Evolutionary conservation across 208 protist genomes (phyloP), one percentile per base, ranked within the genome.

Genomic region (Trichomonas tenax): DNA sequence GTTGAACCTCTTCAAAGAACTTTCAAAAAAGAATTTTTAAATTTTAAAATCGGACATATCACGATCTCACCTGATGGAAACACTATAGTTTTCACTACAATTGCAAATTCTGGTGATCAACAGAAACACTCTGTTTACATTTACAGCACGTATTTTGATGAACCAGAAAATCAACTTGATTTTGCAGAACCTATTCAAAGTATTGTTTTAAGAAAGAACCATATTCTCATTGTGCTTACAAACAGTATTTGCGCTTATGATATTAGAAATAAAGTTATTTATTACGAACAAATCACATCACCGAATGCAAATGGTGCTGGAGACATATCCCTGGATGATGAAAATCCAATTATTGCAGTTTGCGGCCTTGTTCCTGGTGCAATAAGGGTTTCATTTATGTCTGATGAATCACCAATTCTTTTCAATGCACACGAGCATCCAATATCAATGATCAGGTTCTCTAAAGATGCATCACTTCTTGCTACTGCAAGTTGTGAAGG

Each of bases 21-120:
- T 49, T 93, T 51, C n/a, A 93, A 93, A 38, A 93, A 93, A 93
- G 86, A 93, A 17, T 93, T 93, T 93, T 48, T 93, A 34, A 93
- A 93, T 58, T 51, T 93, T 58, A 93, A 48, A 48, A 41, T 93
- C 10, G 44, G 15, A 58, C 45, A 44, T 51, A 93, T 93, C 15
- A 48, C 86, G 0, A 93, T 44, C 6, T 48, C 15, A 34, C 26
- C 26, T 31, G 86, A 93, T 38, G 86, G 86, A 48, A 93, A 34
- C 46, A 41, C 41, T 49, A 38, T 44, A 38, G 86, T 44, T 15
- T 93, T 93, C 45, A 44, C 86, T 21, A 44, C 45, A 11, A 93
- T 48, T 17, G 15, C 86, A 38, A 41, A 36, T 48, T 38, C 26
- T 34, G 15, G 10, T 6, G 34, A 48, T 51, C 34, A 38, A 34